These are phyloP conservation scores for Geoglossum cookeanum DNA, from an alignment of 2,329 filamentous ascomycete genomes.

Conservation along the genomic window DNA sequence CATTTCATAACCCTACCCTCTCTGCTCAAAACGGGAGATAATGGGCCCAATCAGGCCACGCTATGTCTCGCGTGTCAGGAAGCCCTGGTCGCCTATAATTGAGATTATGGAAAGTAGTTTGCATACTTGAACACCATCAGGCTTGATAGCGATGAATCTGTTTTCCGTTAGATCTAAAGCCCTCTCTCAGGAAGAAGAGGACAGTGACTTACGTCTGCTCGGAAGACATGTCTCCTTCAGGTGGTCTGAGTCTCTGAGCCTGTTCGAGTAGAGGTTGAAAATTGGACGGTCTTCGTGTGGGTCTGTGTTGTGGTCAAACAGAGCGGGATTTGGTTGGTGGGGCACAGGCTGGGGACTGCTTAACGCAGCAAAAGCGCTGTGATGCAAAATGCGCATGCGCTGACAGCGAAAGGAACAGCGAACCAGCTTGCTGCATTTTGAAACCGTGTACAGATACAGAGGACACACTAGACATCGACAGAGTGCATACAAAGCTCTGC, in stretches of 20 bases:
- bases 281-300: slow-evolving; percentile 21
- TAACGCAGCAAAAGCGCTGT: background rate
- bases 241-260: slow-evolving; percentile 14
- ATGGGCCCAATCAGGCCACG: slow-evolving; percentile 96
- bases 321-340: background rate
- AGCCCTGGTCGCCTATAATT: slow-evolving; percentile 11
- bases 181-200: background rate
- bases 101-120: background rate
- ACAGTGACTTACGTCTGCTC: slow-evolving; percentile 63
- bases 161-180: slow-evolving; percentile 6
- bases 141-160: slow-evolving; percentile 99
- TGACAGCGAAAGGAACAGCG: background rate
- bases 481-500: background rate
- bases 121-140: slow-evolving; percentile 91
- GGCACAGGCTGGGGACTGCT: background rate
- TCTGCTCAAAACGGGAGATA: slow-evolving; percentile 94
- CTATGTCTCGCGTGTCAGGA: slow-evolving; percentile 27
- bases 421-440: background rate
- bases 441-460: background rate
- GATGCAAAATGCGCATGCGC: background rate
- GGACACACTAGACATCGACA: too few species aligned
- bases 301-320: background rate
- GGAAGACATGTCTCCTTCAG: slow-evolving; percentile 32
- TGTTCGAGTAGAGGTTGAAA: slow-evolving; percentile 25
- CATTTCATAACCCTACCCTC: slow-evolving; percentile 42